Evolutionary conservation across 805 yeast species (phyloP), one percentile per base, ranked within the genome.

Genomic region (Wickerhamomyces canadensis): DNA sequence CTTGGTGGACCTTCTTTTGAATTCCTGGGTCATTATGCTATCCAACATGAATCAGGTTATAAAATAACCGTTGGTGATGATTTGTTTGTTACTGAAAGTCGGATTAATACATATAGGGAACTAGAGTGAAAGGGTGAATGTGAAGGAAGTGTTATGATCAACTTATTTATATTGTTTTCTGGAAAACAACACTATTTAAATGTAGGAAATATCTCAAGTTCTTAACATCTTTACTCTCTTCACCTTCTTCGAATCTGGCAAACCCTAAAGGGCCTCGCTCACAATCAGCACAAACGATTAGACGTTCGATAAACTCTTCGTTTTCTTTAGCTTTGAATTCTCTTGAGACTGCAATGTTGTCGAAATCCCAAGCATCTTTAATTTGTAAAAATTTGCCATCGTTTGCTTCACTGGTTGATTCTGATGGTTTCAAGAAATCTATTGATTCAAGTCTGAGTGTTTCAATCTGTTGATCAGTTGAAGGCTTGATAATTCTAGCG

Each of bases 181-280:
- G 15, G 15, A 9, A 71, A 18, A 64, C 35, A 16, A 72, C 66
- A 48, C 80, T 74, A 8, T 61, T 60, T 42, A 70, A 55, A 43
- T 72, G 67, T 24, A 78, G 49, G 34, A 66, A 68, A 42, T 72
- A 71, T 8, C 56, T 54, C 35, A 74, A 56, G 30, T 65, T 55
- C 41, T 65, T 61, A 9, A 60, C 63, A 19, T 67, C 67, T 7
- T 52, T 55, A 14, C 49, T 54, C 12, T 43, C 37, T 6, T 44
- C 47, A 9, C 38, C 42, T 2, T 47, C 46, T 3, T 42, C 52
- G 25, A 19, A 66, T 6, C 71, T 80, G 21, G 77, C 87, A 61
- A 71, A 79, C 16, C 94, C 94, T 15, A 84, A 49, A 0, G 91
- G 91, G 0, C 94, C 94, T 40, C 70, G 66, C 47, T 83, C 89